Base-by-base conservation (phyloP, 371 early-diverging fungal genomes). In the Circinella minor region DNA sequence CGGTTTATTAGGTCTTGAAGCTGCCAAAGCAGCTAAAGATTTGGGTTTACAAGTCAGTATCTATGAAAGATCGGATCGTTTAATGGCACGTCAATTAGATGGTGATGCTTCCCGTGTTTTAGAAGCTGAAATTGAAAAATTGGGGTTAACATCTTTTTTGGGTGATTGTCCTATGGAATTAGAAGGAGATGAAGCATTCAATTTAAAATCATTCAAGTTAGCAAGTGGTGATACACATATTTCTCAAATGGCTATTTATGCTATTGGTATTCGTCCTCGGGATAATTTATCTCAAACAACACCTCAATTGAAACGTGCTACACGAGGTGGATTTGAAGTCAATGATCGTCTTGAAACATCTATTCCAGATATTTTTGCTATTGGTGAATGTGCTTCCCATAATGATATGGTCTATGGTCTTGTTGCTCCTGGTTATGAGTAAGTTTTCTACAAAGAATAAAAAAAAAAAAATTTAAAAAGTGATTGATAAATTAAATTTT, bases 1-100 rank as follows among this genome's bases (percentile, higher is more conserved):
- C n/a, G 91, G 91, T 49, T 71, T 91, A 47, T 75, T 91, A 36
- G 91, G 91, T 11, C 73, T 91, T 37, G 91, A 91, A 73, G 91
- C 91, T 27, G 91, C 91, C 64, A 86, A 88, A 62, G 91, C 88
- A 47, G 81, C 82, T 60, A 71, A 74, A 48, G 88, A 90, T 71
- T 76, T 91, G 36, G 84, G 82, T 13, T 77, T 88, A n/a, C 67
- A 78, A 38, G 81, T 85, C 20, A 82, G 77, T 6, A 80, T 91
- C 36, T 76, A 85, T 68, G 90, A 91, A 65, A 78, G 89, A 17
- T 81, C 80, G 55, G 76, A 74, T 47, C 81, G 83, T 37, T 70
- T 89, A 27, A 75, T 91, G 79, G 38, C 75, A 6, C 82, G 91
- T 20, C 91, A 91, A 73, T 77, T 91, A 13, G 90, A 91, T 71